These are phyloP conservation scores for Syzygium grande DNA, from an alignment of 345 rosid species.

Conservation along the genomic window DNA sequence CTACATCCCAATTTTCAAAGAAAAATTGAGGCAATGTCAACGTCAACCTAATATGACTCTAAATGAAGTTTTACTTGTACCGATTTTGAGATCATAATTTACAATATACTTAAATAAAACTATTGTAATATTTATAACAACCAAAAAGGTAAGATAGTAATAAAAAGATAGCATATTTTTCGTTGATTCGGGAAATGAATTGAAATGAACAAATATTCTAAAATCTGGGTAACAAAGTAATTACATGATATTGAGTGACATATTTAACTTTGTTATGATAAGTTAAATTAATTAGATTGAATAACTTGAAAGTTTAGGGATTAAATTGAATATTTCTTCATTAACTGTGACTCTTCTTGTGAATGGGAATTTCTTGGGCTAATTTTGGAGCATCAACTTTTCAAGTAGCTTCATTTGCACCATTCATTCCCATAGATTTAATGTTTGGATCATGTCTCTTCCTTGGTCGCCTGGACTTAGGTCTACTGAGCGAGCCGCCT, in stretches of 20 bases:
- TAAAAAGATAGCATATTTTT: neutral
- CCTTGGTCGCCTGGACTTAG: too few relatives aligned
- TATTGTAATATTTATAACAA: neutral
- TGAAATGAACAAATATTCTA: neutral
- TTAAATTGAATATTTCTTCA: neutral
- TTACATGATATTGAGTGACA: neutral
- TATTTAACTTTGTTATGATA: fast-evolving
- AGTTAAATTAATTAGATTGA: neutral
- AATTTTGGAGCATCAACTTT: too few relatives aligned
- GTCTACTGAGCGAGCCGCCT: too few relatives aligned
- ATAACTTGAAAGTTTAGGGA: neutral
- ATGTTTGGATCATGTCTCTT: too few relatives aligned
- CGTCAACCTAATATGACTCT: neutral
- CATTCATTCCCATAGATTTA: too few relatives aligned
- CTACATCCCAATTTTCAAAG: neutral
- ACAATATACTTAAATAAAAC: neutral
- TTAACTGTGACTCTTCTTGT: too few relatives aligned
- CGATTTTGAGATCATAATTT: neutral
- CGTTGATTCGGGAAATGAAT: neutral
- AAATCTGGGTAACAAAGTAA: neutral
- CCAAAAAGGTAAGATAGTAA: neutral
- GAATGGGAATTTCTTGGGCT: too few relatives aligned
- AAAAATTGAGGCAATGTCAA: fast-evolving
- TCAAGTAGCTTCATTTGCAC: too few relatives aligned
- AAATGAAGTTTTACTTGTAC: neutral